Evolutionary conservation across 208 protist species (phyloP).

Genomic region (Herpetomonas tarakana): DNA sequence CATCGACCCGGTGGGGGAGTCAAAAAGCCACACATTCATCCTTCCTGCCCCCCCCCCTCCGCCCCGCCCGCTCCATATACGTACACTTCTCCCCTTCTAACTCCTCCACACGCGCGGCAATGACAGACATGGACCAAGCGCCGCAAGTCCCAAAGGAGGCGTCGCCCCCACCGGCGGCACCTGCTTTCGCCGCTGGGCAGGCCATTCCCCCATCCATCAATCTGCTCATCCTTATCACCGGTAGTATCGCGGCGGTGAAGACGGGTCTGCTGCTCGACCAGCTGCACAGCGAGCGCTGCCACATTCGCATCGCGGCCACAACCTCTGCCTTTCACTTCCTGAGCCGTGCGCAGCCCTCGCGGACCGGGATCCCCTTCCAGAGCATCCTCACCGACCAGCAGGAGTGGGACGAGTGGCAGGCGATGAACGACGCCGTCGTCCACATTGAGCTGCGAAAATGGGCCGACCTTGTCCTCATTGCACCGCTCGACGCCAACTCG

Average conservation of each 20-base stretch:
- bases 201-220: slow-evolving; percentile 40
- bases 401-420: slow-evolving; percentile 82
- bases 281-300: slow-evolving; percentile 54
- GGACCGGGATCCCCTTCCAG: slow-evolving; percentile 58
- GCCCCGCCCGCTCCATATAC: slow-evolving; percentile 36
- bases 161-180: too few species aligned
- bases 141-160: too few species aligned
- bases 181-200: not conserved
- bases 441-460: slow-evolving; percentile 94
- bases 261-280: slow-evolving; percentile 76
- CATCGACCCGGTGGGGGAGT: too few species aligned
- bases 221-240: slow-evolving; percentile 78
- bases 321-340: slow-evolving; percentile 78
- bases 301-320: slow-evolving; percentile 83
- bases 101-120: not conserved
- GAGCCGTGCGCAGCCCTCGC: slow-evolving; percentile 51
- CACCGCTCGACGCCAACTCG: slow-evolving; percentile 96
- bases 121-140: too few species aligned
- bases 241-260: slow-evolving; percentile 90
- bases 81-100: slow-evolving; percentile 20
- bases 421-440: slow-evolving; percentile 85
- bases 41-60: too few species aligned
- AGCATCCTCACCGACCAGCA: slow-evolving; percentile 83
- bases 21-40: too few species aligned
- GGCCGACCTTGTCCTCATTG: slow-evolving; percentile 96